Evolutionary conservation across 345 rosid genomes (phyloP).

Genomic region (Carallia pectinifolia): DNA sequence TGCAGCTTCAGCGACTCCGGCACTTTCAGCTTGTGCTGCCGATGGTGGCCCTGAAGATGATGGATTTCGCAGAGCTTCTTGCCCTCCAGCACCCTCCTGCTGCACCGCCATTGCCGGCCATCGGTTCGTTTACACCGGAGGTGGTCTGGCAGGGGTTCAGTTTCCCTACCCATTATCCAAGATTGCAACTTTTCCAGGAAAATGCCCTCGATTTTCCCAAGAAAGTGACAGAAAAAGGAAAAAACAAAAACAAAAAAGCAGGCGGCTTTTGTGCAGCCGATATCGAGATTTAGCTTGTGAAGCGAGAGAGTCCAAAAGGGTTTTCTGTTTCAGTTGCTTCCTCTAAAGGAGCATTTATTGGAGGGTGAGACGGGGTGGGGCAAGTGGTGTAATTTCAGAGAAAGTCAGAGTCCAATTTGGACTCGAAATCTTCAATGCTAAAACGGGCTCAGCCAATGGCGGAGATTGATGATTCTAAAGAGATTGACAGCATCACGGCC

Average conservation of each 20-base stretch:
- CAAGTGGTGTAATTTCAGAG: constrained; percentile 36
- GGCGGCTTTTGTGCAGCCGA: constrained; percentile 18
- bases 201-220: constrained; percentile 6
- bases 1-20: constrained; percentile 60
- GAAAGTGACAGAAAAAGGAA: constrained; percentile 17
- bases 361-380: constrained; percentile 19
- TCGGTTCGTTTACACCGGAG: constrained; percentile 89
- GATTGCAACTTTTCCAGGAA: constrained; percentile 15
- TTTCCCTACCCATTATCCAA: constrained; percentile 35
- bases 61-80: constrained; percentile 87
- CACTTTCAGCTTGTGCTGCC: constrained; percentile 55
- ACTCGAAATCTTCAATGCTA: constrained; percentile 23
- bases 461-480: background rate
- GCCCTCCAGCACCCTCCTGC: constrained; percentile 63
- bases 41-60: constrained; percentile 57
- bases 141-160: constrained; percentile 57
- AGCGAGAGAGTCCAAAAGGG: background rate
- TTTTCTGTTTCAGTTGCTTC: background rate
- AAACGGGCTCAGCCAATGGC: background rate
- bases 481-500: background rate
- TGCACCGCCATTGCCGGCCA: constrained; percentile 93
- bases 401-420: constrained; percentile 40
- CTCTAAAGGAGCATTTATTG: constrained; percentile 21
- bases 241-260: no score
- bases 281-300: background rate